Percentiles rank a stretch among this genome's conserved stretches.
Conservation (phyloP, 352 stramenopile genomes). For the Phytophthora pistaciae region DNA sequence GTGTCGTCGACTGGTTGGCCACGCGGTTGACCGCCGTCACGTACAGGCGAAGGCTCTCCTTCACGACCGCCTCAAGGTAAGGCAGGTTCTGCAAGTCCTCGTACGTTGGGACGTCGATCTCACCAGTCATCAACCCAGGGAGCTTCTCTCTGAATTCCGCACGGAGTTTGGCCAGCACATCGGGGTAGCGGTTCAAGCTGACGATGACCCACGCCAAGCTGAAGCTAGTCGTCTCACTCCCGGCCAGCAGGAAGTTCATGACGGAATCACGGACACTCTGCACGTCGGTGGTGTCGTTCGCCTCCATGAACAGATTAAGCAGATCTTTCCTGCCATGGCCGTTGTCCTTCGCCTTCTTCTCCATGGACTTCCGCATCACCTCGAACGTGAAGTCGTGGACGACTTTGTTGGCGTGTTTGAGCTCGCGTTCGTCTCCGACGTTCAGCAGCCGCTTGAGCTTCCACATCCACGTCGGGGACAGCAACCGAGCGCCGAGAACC, state of each 20-base stretch:
- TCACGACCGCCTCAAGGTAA: conserved; percentile 62
- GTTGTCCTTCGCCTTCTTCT: conserved; percentile 1
- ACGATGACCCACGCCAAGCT: conserved; percentile 60
- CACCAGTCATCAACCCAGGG: conserved; percentile 27
- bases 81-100: conserved; percentile 53
- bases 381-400: conserved; percentile 15
- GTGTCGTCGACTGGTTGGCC: conserved; percentile 44
- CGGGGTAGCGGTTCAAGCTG: conserved; percentile 50
- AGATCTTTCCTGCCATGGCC: conserved; percentile 2
- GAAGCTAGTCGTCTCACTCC: conserved; percentile 13
- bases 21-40: conserved; percentile 42
- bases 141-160: conserved; percentile 35
- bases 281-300: conserved; percentile 1
- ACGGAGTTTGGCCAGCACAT: conserved; percentile 40
- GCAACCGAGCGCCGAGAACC: conserved; percentile 34
- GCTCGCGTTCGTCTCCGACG: conserved; percentile 37
- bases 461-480: conserved; percentile 54
- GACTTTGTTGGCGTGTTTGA: conserved; percentile 36
- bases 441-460: conserved; percentile 47
- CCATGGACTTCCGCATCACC: conserved; percentile 19
- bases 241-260: neutral
- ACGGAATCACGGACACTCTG: conserved; percentile 1
- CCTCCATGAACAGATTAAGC: conserved; percentile 18
- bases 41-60: conserved; percentile 65
- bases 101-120: conserved; percentile 32